Evolutionary conservation across 257 asterid genomes (phyloP).

Genomic region (Plectranthus barbatus): DNA sequence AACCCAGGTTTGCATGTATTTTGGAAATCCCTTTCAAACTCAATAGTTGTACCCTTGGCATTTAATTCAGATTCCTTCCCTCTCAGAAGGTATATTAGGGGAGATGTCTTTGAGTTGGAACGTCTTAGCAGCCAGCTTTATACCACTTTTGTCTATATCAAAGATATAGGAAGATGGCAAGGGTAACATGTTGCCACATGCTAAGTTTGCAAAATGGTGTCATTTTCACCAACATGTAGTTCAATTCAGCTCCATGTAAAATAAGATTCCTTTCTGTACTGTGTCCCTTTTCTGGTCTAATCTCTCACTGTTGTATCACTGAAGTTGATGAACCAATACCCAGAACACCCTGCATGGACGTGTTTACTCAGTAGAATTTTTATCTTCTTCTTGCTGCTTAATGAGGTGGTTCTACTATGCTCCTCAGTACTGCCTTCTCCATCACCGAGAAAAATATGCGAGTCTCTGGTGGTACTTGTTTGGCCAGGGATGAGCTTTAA

Average conservation of each 20-base stretch:
- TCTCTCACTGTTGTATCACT: not conserved
- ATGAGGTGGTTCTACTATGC: conserved; percentile 7
- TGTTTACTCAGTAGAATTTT: not conserved
- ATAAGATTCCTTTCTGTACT: not conserved
- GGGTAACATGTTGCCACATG: conserved; percentile 25
- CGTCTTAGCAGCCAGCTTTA: conserved; percentile 9
- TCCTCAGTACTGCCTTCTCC: conserved; percentile 7
- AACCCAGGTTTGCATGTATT: not conserved
- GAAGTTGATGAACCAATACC: not conserved
- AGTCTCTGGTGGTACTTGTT: conserved; percentile 12
- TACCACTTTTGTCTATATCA: conserved; percentile 10
- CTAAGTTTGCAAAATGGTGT: not conserved
- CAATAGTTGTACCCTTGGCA: conserved; percentile 1
- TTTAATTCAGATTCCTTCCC: conserved; percentile 9
- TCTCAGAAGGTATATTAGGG: not conserved
- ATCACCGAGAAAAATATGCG: not conserved
- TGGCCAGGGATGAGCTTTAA: not conserved
- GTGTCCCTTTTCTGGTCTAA: not conserved
- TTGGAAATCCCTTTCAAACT: conserved; percentile 1
- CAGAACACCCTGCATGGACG: not conserved
- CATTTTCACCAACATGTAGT: not conserved
- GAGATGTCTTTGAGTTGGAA: conserved; percentile 1
- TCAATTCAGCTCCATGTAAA: not conserved
- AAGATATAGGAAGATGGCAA: conserved; percentile 4
- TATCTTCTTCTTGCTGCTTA: not conserved